Evolutionary conservation across 2,329 filamentous ascomycete genomes (phyloP).

Genomic region (Cladophialophora psammophila): DNA sequence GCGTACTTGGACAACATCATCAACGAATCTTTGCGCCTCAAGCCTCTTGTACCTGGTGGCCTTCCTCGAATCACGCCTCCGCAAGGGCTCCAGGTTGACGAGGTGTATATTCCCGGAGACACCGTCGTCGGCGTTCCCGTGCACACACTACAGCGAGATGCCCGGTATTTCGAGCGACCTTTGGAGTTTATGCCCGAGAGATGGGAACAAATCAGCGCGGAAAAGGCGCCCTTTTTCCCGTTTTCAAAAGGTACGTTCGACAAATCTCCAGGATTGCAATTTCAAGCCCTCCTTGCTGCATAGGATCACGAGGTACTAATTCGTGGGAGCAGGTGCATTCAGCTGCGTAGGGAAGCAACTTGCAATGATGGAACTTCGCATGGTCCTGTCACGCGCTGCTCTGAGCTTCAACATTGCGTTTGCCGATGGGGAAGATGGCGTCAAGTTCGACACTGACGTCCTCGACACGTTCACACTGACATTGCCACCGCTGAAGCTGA

Average conservation of each 20-base stretch:
- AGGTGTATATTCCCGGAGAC: conserved; percentile 2
- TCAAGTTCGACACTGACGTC: background rate
- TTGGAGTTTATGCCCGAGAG: background rate
- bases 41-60: conserved; percentile 6
- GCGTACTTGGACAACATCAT: conserved; percentile 7
- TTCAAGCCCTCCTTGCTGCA: background rate
- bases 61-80: conserved; percentile 8
- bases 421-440: background rate
- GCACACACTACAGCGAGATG: background rate
- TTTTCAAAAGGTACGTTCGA: background rate
- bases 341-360: background rate
- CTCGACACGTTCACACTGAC: background rate
- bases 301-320: background rate
- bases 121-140: conserved; percentile 1
- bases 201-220: background rate
- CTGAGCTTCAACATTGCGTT: conserved; percentile 1
- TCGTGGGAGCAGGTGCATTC: background rate
- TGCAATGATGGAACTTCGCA: conserved; percentile 8
- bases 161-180: background rate
- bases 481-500: background rate
- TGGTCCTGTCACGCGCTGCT: background rate
- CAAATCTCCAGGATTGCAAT: background rate
- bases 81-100: conserved; percentile 1
- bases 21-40: conserved; percentile 2
- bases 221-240: background rate